These are phyloP conservation scores for Clavispora carvajalis DNA, from an alignment of 805 yeast species.

Conservation along the genomic window DNA sequence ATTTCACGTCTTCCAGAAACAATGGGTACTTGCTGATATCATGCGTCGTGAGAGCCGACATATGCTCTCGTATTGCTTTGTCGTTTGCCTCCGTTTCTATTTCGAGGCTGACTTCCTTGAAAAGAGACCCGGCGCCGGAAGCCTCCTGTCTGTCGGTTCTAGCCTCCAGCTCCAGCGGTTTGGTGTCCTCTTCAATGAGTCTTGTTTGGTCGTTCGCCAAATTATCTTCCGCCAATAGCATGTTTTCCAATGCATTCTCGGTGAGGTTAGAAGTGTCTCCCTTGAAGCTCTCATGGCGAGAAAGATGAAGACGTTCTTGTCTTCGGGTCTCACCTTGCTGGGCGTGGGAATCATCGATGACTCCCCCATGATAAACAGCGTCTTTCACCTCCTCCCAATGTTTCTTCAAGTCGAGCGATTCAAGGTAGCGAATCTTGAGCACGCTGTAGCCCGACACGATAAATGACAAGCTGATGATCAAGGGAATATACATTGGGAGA, in stretches of 20 bases:
- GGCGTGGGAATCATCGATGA: slow-evolving; percentile 28
- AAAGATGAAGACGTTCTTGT: slow-evolving; percentile 20
- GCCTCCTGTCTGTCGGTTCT: background rate
- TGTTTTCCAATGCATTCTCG: slow-evolving; percentile 30
- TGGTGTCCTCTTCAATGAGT: slow-evolving; percentile 11
- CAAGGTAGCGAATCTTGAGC: slow-evolving; percentile 28
- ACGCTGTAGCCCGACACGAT: slow-evolving; percentile 36
- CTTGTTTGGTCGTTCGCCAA: slow-evolving; percentile 12
- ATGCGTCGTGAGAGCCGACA: slow-evolving; percentile 11
- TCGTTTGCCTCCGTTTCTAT: slow-evolving; percentile 24
- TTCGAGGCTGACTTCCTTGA: slow-evolving; percentile 10
- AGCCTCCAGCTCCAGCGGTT: background rate
- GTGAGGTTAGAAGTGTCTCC: slow-evolving; percentile 38
- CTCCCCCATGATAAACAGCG: slow-evolving; percentile 27
- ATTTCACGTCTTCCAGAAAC: slow-evolving; percentile 25
- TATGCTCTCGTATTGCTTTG: slow-evolving; percentile 12
- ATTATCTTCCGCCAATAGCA: slow-evolving; percentile 33
- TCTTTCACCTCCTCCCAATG: slow-evolving; percentile 33
- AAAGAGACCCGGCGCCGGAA: background rate
- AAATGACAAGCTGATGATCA: slow-evolving; percentile 33
- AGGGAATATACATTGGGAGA: slow-evolving; percentile 49
- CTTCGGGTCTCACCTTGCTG: slow-evolving; percentile 27
- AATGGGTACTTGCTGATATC: slow-evolving; percentile 23
- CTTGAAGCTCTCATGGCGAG: slow-evolving; percentile 32
- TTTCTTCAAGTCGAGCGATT: slow-evolving; percentile 17